A percentile compares a stretch with the other conserved stretches of the same genome.
Conservation (phyloP, 2,329 filamentous ascomycete species). For the Cordyceps cicadae region DNA sequence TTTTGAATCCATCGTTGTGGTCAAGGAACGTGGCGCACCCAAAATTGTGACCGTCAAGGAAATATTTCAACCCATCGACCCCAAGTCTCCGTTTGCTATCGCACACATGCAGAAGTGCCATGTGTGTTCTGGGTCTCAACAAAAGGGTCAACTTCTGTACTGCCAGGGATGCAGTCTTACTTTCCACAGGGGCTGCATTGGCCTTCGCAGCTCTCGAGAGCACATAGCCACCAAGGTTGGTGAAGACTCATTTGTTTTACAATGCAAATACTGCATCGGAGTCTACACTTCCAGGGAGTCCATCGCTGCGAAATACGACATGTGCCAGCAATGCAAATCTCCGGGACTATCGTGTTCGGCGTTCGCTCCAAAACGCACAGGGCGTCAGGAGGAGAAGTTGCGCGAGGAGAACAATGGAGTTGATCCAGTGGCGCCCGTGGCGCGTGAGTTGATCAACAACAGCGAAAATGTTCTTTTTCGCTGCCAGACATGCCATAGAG, state of each 20-base stretch:
- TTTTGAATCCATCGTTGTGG: constrained; percentile 38
- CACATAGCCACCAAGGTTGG: constrained; percentile 83
- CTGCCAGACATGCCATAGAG: constrained; percentile 67
- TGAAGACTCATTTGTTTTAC: constrained; percentile 70
- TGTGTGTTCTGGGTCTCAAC: constrained; percentile 46
- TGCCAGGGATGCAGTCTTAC: constrained; percentile 86
- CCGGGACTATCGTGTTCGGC: constrained; percentile 62
- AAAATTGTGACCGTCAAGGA: constrained; percentile 63
- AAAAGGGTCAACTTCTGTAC: constrained; percentile 62
- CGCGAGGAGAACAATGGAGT: constrained; percentile 69
- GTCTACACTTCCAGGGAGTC: constrained; percentile 58
- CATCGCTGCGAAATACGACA: constrained; percentile 59
- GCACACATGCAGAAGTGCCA: constrained; percentile 67
- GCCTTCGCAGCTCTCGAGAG: constrained; percentile 63
- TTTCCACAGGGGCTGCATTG: constrained; percentile 79
- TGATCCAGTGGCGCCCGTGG: constrained; percentile 64
- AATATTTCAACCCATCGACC: constrained; percentile 55
- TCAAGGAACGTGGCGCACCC: constrained; percentile 34
- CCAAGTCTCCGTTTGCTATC: constrained; percentile 57
- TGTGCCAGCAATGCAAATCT: constrained; percentile 62
- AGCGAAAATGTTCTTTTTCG: constrained; percentile 70
- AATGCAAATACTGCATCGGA: constrained; percentile 80
- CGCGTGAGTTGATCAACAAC: constrained; percentile 62
- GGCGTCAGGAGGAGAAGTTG: constrained; percentile 75
- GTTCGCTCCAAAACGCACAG: constrained; percentile 64